phyloP scores from a whole-genome alignment of 2,329 filamentous ascomycete species.

The Talaromyces funiculosus region DNA sequence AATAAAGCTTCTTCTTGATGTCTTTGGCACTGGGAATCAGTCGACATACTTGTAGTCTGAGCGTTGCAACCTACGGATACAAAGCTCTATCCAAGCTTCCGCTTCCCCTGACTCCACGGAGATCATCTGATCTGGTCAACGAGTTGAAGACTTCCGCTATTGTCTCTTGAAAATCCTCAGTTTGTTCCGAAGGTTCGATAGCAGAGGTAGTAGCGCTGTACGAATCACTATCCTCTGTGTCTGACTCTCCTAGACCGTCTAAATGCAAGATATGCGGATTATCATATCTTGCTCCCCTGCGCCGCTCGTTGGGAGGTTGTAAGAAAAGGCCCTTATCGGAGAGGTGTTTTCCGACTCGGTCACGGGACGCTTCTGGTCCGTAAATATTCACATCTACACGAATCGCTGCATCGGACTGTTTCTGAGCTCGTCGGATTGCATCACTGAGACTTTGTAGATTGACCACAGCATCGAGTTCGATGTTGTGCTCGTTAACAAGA shows the following conservation, averaged over 20 bases:
- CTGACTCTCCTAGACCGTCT: not conserved
- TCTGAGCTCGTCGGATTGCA: not conserved
- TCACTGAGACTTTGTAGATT: not conserved
- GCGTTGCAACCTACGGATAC: not conserved
- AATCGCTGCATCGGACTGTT: not conserved
- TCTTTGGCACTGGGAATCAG: not conserved
- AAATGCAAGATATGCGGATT: constrained; percentile 4
- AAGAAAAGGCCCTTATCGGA: constrained; percentile 1
- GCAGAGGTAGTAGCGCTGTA: not conserved
- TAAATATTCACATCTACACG: constrained; percentile 7
- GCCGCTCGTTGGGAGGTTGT: constrained; percentile 1
- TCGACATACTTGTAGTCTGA: not conserved
- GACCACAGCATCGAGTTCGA: constrained; percentile 5
- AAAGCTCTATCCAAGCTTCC: constrained; percentile 2
- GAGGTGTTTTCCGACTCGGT: not conserved
- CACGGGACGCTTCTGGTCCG: not conserved
- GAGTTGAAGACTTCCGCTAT: constrained; percentile 1
- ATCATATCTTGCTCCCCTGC: constrained; percentile 4
- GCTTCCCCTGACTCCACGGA: constrained; percentile 5
- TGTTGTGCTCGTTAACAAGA: not conserved
- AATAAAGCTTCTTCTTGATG: constrained; percentile 8
- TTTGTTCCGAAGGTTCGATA: not conserved
- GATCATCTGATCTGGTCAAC: not conserved
- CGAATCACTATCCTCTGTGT: not conserved
- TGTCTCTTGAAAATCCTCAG: not conserved